Base-by-base conservation (phyloP, 768 basidiomycete species). In the Leucocoprinus leucothites region DNA sequence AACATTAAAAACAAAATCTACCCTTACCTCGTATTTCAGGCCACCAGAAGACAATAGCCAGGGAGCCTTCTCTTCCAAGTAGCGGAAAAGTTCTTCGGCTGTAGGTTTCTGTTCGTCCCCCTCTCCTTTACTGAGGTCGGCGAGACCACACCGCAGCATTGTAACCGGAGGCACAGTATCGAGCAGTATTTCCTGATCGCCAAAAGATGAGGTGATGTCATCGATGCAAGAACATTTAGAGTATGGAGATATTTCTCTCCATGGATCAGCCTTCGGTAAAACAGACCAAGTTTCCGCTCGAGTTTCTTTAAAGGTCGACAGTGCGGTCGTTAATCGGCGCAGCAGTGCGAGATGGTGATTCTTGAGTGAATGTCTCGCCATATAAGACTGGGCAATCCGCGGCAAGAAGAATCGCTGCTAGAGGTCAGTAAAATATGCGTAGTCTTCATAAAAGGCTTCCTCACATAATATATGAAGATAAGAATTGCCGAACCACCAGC, bases 401-500 rank as follows among this genome's bases (percentile, higher is more conserved):
- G 89, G 89, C 22, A 89, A 78, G 21, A 92, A 71, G 61, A 84
- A 82, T 34, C 82, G 81, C 89, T 91, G 57, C 3, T 58, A 49
- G 41, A 40, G 6, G 38, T 63, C 53, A 64, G 59, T 56, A 18
- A 22, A 34, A 31, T n/a, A 41, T 9, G 1, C 31, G 9, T 18
- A 9, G 13, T 25, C 42, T 22, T 9, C 2, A 9, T 21, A 35
- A 48, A 42, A 51, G 38, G 34, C 5, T 16, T 6, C 70, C 85
- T 58, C 62, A 90, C 89, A 60, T 87, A 82, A 69, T 89, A 91
- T 44, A 86, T 61, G 49, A 89, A 71, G 14, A 86, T 62, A 9
- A 87, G 64, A 1, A 75, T 67, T 1, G 82, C 79, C 43, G 85
- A 84, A 9, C 85, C 78, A 4, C 89, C 86, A 1, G 78, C 74